Percentiles rank a stretch among this genome's conserved stretches.
Conservation (phyloP, 345 rosid species). For the Arabidopsis suecica region DNA sequence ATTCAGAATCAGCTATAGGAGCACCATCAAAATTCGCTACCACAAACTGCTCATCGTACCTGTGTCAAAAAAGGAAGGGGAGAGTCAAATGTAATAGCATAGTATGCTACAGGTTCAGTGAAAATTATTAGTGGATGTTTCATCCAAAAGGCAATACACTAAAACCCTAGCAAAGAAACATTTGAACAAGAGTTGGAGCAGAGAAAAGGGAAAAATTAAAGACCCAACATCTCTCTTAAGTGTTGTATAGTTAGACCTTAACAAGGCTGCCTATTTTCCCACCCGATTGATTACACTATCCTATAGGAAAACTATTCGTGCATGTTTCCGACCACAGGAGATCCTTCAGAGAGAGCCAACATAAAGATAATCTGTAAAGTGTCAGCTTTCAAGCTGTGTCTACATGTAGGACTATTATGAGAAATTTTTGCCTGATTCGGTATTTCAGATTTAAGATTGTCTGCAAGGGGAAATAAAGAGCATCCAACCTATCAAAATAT, state of each 20-base stretch:
- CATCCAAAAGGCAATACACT: constrained; percentile 22
- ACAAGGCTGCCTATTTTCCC: constrained; percentile 22
- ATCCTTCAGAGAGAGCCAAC: constrained; percentile 28
- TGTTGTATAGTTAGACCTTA: constrained; percentile 14
- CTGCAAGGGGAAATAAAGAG: constrained; percentile 30
- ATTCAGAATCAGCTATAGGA: constrained; percentile 89
- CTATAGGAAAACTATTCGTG: constrained; percentile 9
- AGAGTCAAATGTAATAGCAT: constrained; percentile 27
- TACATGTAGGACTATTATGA: constrained; percentile 12
- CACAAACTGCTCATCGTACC: constrained; percentile 82
- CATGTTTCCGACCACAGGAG: background rate
- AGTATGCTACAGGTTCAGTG: constrained; percentile 13
- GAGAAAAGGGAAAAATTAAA: constrained; percentile 8
- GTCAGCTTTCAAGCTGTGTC: constrained; percentile 7
- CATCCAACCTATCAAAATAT: constrained; percentile 77
- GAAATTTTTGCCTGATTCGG: constrained; percentile 8
- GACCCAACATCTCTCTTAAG: constrained; percentile 18
- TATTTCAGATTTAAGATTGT: constrained; percentile 22
- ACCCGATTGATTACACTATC: constrained; percentile 24
- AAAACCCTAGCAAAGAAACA: constrained; percentile 22
- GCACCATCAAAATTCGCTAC: constrained; percentile 78
- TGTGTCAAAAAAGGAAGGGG: constrained; percentile 45
- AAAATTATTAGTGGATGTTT: constrained; percentile 10
- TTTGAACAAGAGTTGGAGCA: background rate
- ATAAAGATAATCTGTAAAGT: background rate